phyloP scores from a whole-genome alignment of 495 filamentous ascomycete genomes.

The Hypoxylon rickii region DNA sequence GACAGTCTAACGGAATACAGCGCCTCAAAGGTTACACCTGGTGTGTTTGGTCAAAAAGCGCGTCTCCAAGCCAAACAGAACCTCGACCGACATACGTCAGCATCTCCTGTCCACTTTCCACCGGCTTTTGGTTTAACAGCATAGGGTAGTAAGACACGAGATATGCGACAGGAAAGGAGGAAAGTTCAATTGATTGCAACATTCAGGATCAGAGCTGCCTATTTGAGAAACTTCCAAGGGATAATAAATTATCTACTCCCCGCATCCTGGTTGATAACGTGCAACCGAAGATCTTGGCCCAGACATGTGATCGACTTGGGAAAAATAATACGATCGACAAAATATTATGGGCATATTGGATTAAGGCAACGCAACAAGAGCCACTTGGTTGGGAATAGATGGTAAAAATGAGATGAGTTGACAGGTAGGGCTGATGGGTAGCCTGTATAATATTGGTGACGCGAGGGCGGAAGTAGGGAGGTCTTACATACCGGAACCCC shows the following conservation, averaged over 20 bases:
- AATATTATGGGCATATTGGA: neutral
- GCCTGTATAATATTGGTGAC: no score
- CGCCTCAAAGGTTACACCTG: neutral
- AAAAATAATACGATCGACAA: neutral
- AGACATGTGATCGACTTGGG: neutral
- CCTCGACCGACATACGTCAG: neutral
- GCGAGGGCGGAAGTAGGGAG: no score
- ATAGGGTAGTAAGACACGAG: no score
- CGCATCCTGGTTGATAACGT: constrained; percentile 10
- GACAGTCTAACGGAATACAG: neutral
- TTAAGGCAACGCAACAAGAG: constrained; percentile 6
- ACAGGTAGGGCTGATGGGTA: no score
- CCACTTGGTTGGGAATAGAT: no score
- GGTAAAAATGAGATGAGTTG: no score
- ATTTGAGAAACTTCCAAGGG: constrained; percentile 25
- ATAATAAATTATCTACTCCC: constrained; percentile 10
- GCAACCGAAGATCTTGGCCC: constrained; percentile 17
- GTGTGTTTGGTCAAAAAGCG: neutral
- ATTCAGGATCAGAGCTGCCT: constrained; percentile 23
- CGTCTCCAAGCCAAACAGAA: no score
- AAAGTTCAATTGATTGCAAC: constrained; percentile 26
- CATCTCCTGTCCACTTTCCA: no score
- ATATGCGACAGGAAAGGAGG: constrained; percentile 1
- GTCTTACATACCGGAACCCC: no score
- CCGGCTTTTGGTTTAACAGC: no score